phyloP scores from a whole-genome alignment of 305 asterid genomes.

The Ilex paraguariensis region DNA sequence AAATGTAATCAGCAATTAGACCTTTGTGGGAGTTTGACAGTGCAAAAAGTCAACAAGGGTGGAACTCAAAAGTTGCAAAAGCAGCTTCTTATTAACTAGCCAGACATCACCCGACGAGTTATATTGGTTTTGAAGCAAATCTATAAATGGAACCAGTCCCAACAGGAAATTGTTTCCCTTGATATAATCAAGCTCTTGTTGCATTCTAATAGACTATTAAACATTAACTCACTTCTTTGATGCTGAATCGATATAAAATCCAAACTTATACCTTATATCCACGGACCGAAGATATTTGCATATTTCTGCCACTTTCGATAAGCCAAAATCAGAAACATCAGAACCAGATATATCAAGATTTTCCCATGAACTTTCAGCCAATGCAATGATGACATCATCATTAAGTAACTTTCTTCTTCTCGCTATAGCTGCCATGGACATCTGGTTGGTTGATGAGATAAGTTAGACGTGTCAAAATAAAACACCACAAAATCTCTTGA shows the following conservation, averaged over 20 bases:
- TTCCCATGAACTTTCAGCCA: slow-evolving; percentile 81
- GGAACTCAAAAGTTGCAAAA: no score
- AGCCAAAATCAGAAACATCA: slow-evolving; percentile 69
- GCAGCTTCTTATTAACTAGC: no score
- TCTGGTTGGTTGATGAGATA: slow-evolving; percentile 27
- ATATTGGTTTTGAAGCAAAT: no score
- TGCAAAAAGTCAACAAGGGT: no score
- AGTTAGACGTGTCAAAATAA: no score
- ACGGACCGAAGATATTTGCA: slow-evolving; percentile 61
- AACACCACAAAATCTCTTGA: no score
- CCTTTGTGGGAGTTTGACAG: no score
- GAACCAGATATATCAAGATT: slow-evolving; percentile 76
- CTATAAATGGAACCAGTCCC: background rate
- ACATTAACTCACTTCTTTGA: background rate
- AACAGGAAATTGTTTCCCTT: background rate
- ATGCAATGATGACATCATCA: slow-evolving; percentile 59
- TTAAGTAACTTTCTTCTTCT: slow-evolving; percentile 71
- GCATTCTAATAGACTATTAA: no score
- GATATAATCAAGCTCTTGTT: background rate
- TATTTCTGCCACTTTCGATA: slow-evolving; percentile 41
- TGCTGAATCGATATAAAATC: slow-evolving; percentile 1
- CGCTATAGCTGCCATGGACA: slow-evolving; percentile 76
- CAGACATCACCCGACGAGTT: no score
- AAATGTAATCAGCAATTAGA: no score
- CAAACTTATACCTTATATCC: slow-evolving; percentile 63